phyloP scores from a whole-genome alignment of 139 green algal genomes.

The Auxenochlorella protothecoides region DNA sequence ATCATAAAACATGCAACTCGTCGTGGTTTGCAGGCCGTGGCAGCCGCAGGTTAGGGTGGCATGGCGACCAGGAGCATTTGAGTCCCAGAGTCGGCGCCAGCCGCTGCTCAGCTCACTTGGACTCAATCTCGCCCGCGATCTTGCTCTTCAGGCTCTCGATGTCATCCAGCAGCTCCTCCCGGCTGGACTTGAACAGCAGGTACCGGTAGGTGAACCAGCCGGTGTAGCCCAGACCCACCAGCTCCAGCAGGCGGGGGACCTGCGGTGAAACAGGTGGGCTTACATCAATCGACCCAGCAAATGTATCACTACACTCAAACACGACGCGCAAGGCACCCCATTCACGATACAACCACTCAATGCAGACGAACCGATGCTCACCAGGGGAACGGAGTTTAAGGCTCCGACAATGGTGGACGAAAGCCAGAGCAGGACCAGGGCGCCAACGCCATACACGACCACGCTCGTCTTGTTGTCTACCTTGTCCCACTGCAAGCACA shows the following conservation, averaged over 20 bases:
- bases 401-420: conserved; percentile 77
- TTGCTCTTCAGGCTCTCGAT: conserved; percentile 93
- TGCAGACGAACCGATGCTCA: conserved; percentile 20
- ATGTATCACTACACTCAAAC: neutral
- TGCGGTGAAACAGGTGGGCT: conserved; percentile 18
- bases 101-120: no score
- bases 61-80: no score
- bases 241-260: conserved; percentile 97
- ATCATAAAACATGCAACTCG: no score
- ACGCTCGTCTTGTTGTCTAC: conserved; percentile 76
- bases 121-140: conserved; percentile 43
- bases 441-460: conserved; percentile 72
- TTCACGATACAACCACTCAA: no score
- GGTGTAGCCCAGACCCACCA: conserved; percentile 92
- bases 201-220: conserved; percentile 66
- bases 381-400: conserved; percentile 87
- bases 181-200: conserved; percentile 93
- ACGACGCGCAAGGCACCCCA: neutral
- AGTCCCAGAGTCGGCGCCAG: no score
- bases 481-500: conserved; percentile 29
- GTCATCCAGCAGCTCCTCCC: conserved; percentile 88
- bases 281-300: no score
- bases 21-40: no score
- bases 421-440: conserved; percentile 80
- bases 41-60: no score